Base-by-base conservation (phyloP, 2,329 filamentous ascomycete genomes). In the Daldinia sp. region DNA sequence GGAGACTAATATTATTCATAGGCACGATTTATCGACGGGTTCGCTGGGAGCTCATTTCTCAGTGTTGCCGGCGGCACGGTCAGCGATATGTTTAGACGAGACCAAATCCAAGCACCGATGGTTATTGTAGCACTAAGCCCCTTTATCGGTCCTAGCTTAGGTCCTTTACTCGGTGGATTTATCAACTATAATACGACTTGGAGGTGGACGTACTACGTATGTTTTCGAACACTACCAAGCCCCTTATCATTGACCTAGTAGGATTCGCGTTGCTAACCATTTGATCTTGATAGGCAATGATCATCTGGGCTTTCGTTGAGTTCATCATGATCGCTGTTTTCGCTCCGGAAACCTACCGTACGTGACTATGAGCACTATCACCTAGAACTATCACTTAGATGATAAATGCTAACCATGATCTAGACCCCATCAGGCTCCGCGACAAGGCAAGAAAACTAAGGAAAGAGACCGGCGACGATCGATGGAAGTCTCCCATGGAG, bases 341-440 rank as follows among this genome's bases (percentile, higher is more conserved):
- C 41, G 92, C 97, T 2, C 94, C 93, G 4, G 93, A 97, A 79
- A 97, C 93, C 1, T 97, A 95, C 75, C 91, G 83, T 85, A 70
- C 72, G 81, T 79, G 15, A 1, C n/a, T 30, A 43, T n/a, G n/a
- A 54, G 13, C 4, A 5, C 6, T 43, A 25, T 19, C 7, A 32
- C 11, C 7, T 13, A 7, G 9, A 19, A 21, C 6, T 43, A 25
- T 19, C 7, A 32, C 11, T 8, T 13, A 7, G 9, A 19, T 17
- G n/a, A 17, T 17, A 30, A 83, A 64, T 84, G 84, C 19, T 85
- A 77, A 60, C 39, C 54, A 47, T 15, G 47, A 35, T 11, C 1
- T 54, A 85, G 83, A 88, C 68, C 86, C 85, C n/a, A 83, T 94
- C 13, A 79, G 95, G 48, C 81, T 96, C 39, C 85, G 88, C 53